Conservation (phyloP, 1,139 yeast species). For the Taphrina confusa region DNA sequence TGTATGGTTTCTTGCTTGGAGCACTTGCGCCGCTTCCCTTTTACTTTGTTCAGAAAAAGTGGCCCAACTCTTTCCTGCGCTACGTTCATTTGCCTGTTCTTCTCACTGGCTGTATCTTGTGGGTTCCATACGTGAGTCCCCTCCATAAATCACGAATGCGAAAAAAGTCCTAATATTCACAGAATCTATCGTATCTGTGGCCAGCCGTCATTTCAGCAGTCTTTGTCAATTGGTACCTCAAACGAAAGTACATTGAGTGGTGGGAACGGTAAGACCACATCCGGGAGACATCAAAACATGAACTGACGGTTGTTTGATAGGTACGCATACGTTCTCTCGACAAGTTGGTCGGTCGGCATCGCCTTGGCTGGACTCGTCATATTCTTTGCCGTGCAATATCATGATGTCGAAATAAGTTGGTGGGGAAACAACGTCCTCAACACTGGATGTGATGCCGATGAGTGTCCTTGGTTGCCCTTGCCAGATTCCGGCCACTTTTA, state of each 20-base stretch:
- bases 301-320: too few relatives aligned
- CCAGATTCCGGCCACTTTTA: conserved; percentile 4
- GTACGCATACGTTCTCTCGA: conserved; percentile 61
- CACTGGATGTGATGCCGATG: conserved; percentile 38
- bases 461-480: not conserved
- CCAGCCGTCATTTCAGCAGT: conserved; percentile 55
- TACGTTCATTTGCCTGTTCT: conserved; percentile 55
- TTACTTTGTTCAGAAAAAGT: conserved; percentile 40
- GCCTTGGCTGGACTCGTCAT: conserved; percentile 50
- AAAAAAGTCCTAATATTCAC: conserved; percentile 58
- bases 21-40: conserved; percentile 53
- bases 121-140: conserved; percentile 4
- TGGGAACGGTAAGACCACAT: conserved; percentile 49
- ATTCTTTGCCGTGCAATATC: conserved; percentile 51
- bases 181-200: conserved; percentile 51
- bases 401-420: conserved; percentile 50
- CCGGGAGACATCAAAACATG: too few relatives aligned
- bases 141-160: conserved; percentile 43
- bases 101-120: conserved; percentile 49
- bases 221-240: conserved; percentile 56
- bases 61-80: conserved; percentile 43
- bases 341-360: conserved; percentile 60
- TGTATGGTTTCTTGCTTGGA: conserved; percentile 58
- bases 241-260: conserved; percentile 58
- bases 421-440: conserved; percentile 54